Evolutionary conservation across 345 rosid species (phyloP).

Genomic region (Dimocarpus longan): DNA sequence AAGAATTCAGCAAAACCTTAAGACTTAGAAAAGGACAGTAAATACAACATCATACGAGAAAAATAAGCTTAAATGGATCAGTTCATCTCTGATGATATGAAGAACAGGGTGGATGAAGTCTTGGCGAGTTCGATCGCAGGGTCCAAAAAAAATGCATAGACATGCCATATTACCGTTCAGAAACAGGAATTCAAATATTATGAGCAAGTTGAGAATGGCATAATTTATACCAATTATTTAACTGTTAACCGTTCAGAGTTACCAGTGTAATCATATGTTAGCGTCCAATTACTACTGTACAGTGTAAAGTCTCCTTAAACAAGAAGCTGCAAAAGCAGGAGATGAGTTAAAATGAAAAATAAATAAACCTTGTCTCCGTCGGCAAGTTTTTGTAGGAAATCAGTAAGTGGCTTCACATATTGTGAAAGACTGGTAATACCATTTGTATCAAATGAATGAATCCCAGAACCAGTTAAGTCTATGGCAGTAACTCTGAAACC

Average conservation of each 20-base stretch:
- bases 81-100: neutral
- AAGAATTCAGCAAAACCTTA: neutral
- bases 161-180: neutral
- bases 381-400: slow-evolving; percentile 69
- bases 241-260: neutral
- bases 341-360: slow-evolving; percentile 13
- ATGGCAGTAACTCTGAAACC: slow-evolving; percentile 90
- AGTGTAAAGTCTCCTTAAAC: neutral
- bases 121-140: neutral
- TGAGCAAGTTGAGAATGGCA: neutral
- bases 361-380: slow-evolving; percentile 72
- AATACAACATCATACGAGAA: neutral
- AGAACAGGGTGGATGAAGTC: neutral
- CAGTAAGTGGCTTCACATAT: slow-evolving; percentile 82
- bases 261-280: slow-evolving; percentile 9
- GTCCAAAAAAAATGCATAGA: neutral
- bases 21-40: neutral
- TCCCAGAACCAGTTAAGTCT: slow-evolving; percentile 93
- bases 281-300: neutral
- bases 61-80: neutral
- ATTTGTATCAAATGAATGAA: slow-evolving; percentile 70
- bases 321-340: slow-evolving; percentile 18
- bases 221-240: slow-evolving; percentile 3
- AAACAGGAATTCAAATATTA: slow-evolving; percentile 2
- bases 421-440: slow-evolving; percentile 70